phyloP scores from a whole-genome alignment of 208 protist genomes.

The Trypanosoma melophagium region DNA sequence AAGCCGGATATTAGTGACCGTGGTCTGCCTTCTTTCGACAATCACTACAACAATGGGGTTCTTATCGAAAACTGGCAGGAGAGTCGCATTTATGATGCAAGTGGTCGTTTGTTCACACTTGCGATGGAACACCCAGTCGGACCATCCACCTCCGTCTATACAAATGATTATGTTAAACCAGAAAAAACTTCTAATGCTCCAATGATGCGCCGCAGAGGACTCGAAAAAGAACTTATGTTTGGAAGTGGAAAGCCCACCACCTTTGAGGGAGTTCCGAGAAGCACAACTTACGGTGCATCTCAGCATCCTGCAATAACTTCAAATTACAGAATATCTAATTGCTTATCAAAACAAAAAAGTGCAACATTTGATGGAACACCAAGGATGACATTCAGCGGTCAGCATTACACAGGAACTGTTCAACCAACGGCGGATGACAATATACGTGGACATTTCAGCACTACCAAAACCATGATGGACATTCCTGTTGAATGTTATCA shows the following conservation, averaged over 20 bases:
- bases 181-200: conserved; percentile 1
- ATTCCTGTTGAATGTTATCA: conserved; percentile 40
- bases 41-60: conserved; percentile 63
- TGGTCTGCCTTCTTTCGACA: conserved; percentile 42
- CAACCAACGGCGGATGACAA: conserved; percentile 20
- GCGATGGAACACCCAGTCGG: conserved; percentile 4
- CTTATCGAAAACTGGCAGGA: conserved; percentile 79
- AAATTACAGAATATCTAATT: conserved; percentile 2
- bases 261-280: conserved; percentile 17
- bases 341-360: neutral
- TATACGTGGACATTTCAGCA: conserved; percentile 31
- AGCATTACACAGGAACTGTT: neutral
- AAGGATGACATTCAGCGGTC: neutral
- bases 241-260: conserved; percentile 7
- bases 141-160: conserved; percentile 13
- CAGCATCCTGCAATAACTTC: conserved; percentile 21
- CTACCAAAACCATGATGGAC: conserved; percentile 43
- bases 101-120: conserved; percentile 21
- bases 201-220: conserved; percentile 29
- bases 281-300: conserved; percentile 24
- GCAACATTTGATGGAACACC: neutral
- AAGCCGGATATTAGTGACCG: conserved; percentile 10
- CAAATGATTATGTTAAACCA: conserved; percentile 9
- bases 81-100: conserved; percentile 34
- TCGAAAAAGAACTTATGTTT: conserved; percentile 36